Conservation (phyloP, 345 rosid species). For the Stellera chamaejasme region DNA sequence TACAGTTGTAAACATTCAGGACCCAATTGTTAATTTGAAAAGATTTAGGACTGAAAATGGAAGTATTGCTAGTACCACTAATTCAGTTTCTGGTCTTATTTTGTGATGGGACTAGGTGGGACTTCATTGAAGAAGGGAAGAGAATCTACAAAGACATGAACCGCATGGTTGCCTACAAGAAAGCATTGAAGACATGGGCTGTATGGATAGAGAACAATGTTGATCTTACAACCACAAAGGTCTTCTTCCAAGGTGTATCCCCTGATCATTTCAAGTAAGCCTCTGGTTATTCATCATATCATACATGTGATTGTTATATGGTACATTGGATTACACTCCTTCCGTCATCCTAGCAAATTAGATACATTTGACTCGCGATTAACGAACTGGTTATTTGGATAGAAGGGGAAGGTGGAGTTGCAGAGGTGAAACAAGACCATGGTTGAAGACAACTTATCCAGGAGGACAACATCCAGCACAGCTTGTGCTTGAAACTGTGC, state of each 20-base stretch:
- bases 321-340: background rate
- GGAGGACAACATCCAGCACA: slow-evolving; percentile 24
- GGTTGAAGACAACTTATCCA: slow-evolving; percentile 8
- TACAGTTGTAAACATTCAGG: no score
- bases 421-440: slow-evolving; percentile 21
- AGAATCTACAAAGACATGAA: slow-evolving; percentile 26
- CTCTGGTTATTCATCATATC: background rate
- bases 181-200: slow-evolving; percentile 39
- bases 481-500: slow-evolving; percentile 19
- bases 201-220: slow-evolving; percentile 24
- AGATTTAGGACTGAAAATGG: no score
- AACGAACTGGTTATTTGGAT: background rate
- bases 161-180: slow-evolving; percentile 27
- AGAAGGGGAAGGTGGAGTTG: slow-evolving; percentile 19
- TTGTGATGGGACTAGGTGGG: slow-evolving; percentile 22
- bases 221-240: slow-evolving; percentile 20
- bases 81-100: no score
- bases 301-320: background rate
- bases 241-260: slow-evolving; percentile 37
- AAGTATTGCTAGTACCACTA: no score
- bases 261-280: slow-evolving; percentile 34
- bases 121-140: slow-evolving; percentile 16
- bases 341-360: background rate
- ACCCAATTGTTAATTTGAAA: no score
- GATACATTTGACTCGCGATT: slow-evolving; percentile 28